Evolutionary conservation across 352 stramenopile species (phyloP).

Genomic region (Pythium periplocum): DNA sequence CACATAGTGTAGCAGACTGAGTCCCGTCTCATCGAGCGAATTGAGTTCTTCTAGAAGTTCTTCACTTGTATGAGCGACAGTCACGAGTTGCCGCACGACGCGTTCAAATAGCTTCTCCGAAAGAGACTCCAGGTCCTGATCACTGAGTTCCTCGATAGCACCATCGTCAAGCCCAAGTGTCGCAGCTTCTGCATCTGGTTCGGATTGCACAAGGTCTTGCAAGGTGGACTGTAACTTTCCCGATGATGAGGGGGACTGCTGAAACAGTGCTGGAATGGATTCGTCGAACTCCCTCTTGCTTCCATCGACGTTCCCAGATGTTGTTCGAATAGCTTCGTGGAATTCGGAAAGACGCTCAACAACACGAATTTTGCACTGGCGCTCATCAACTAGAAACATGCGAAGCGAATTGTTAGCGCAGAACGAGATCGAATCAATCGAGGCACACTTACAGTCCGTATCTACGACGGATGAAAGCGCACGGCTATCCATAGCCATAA

Average conservation of each 20-base stretch:
- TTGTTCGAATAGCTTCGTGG: conserved; percentile 69
- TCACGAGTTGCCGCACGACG: conserved; percentile 77
- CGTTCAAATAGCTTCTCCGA: conserved; percentile 81
- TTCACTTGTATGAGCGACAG: conserved; percentile 69
- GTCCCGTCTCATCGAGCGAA: conserved; percentile 77
- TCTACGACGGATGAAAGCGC: conserved; percentile 61
- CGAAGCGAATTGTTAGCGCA: no score
- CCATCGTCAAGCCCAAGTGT: conserved; percentile 50
- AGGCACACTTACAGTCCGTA: conserved; percentile 37
- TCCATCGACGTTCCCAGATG: conserved; percentile 5
- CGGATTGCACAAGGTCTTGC: no score
- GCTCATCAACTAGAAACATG: conserved; percentile 58
- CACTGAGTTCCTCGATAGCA: conserved; percentile 70
- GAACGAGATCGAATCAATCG: no score
- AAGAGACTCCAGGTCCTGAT: conserved; percentile 71
- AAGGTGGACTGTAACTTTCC: neutral
- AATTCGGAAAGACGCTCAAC: conserved; percentile 82
- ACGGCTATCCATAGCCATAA: conserved; percentile 9
- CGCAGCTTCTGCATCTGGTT: neutral
- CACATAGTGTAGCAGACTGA: conserved; percentile 88
- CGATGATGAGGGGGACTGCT: neutral
- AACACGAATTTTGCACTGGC: conserved; percentile 85
- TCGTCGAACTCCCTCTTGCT: no score
- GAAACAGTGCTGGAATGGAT: no score
- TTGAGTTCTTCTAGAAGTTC: conserved; percentile 85